These are phyloP conservation scores for Boletus subcaerulescens DNA, from an alignment of 768 basidiomycete genomes.

Conservation along the genomic window DNA sequence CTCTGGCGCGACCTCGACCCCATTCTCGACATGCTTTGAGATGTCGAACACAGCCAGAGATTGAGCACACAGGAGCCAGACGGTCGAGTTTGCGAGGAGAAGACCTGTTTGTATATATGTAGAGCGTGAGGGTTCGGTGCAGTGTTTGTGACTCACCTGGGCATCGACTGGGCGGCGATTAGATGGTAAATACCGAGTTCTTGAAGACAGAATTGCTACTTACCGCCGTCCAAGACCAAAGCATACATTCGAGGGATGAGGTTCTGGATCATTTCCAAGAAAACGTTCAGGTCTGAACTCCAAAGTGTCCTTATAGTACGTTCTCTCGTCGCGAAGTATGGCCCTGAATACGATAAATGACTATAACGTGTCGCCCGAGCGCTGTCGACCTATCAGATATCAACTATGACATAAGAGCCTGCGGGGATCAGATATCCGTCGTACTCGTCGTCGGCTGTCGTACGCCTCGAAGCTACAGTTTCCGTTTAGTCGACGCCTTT, in stretches of 20 bases:
- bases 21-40: conserved; percentile 37
- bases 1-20: conserved; percentile 42
- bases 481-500: background rate
- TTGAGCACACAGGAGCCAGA: conserved; percentile 28
- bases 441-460: conserved; percentile 13
- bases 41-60: too few species aligned
- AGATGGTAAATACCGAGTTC: background rate
- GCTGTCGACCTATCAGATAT: conserved; percentile 11
- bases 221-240: conserved; percentile 23
- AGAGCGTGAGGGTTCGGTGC: background rate
- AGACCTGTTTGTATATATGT: conserved; percentile 13
- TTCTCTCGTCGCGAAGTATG: conserved; percentile 16
- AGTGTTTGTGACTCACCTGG: conserved; percentile 2
- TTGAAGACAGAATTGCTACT: background rate
- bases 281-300: conserved; percentile 26
- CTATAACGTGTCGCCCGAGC: too few species aligned
- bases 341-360: conserved; percentile 3
- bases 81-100: conserved; percentile 22
- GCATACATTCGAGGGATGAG: conserved; percentile 8
- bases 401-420: conserved; percentile 14
- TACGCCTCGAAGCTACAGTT: conserved; percentile 6
- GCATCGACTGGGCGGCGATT: conserved; percentile 1
- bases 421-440: conserved; percentile 21
- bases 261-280: conserved; percentile 15
- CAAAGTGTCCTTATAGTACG: conserved; percentile 12